Evolutionary conservation across 305 asterid genomes (phyloP).

Genomic region (Fraxinus velutina): DNA sequence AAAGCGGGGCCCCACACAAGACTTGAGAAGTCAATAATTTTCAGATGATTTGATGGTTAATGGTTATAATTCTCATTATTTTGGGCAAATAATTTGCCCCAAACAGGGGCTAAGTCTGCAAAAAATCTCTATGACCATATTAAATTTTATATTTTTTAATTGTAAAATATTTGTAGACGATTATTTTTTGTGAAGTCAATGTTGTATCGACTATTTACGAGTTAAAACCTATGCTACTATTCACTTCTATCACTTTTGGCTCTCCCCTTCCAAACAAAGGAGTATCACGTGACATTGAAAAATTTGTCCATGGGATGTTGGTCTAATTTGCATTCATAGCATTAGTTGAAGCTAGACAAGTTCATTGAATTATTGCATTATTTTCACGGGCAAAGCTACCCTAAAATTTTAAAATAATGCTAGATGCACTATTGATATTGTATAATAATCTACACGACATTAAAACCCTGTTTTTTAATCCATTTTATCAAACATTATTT

Average conservation of each 20-base stretch:
- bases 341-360: background rate
- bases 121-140: background rate
- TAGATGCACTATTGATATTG: background rate
- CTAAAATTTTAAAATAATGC: background rate
- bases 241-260: background rate
- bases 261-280: background rate
- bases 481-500: too few relatives aligned
- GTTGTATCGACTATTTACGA: background rate
- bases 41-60: too few relatives aligned
- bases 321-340: background rate
- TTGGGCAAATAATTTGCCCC: too few relatives aligned
- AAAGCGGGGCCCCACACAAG: too few relatives aligned
- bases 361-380: background rate
- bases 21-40: too few relatives aligned
- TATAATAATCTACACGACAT: too few relatives aligned
- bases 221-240: background rate
- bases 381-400: background rate
- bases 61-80: too few relatives aligned
- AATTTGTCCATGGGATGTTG: background rate
- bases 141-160: too few relatives aligned
- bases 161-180: background rate
- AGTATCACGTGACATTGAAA: background rate
- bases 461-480: too few relatives aligned
- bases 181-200: background rate
- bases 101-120: background rate